These are phyloP conservation scores for Boletellus ananas DNA, from an alignment of 768 basidiomycete species.

Conservation along the genomic window DNA sequence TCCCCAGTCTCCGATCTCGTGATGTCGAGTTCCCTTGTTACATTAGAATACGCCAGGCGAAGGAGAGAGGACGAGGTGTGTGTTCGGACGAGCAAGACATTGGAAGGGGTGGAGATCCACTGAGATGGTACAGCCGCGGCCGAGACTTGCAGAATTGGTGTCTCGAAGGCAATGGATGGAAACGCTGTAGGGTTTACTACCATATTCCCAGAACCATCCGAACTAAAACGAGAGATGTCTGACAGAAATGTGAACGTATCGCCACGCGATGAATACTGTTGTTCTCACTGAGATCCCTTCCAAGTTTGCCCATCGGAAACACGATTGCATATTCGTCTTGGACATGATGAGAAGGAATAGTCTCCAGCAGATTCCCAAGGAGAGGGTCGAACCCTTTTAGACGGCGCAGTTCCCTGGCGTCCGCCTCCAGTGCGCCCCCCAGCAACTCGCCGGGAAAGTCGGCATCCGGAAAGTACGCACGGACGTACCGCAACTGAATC, in stretches of 20 bases:
- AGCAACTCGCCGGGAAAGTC: slow-evolving; percentile 72
- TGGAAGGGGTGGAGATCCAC: slow-evolving; percentile 12
- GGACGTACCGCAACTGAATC: slow-evolving; percentile 64
- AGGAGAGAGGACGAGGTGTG: slow-evolving; percentile 42
- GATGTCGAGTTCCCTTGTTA: slow-evolving; percentile 37
- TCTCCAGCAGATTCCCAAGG: slow-evolving; percentile 50
- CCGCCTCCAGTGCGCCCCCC: slow-evolving; percentile 48
- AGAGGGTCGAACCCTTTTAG: slow-evolving; percentile 53
- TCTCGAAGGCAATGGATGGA: slow-evolving; percentile 49
- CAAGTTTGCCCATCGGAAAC: slow-evolving; percentile 64
- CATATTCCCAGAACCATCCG: slow-evolving; percentile 14
- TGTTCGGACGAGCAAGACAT: slow-evolving; percentile 41
- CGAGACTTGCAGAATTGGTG: slow-evolving; percentile 65
- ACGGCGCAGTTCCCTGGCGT: slow-evolving; percentile 35
- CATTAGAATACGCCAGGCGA: slow-evolving; percentile 21
- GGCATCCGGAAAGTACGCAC: slow-evolving; percentile 66
- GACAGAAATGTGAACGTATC: slow-evolving; percentile 4
- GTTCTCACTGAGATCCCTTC: slow-evolving; percentile 56
- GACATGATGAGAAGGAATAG: slow-evolving; percentile 30
- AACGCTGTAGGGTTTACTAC: slow-evolving; percentile 35
- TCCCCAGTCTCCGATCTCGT: slow-evolving; percentile 39
- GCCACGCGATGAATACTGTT: not conserved
- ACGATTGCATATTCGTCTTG: slow-evolving; percentile 35
- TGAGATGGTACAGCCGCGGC: slow-evolving; percentile 26
- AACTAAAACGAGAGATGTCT: slow-evolving; percentile 51